Evolutionary conservation across 345 rosid species (phyloP).

Genomic region (Angophora floribunda): DNA sequence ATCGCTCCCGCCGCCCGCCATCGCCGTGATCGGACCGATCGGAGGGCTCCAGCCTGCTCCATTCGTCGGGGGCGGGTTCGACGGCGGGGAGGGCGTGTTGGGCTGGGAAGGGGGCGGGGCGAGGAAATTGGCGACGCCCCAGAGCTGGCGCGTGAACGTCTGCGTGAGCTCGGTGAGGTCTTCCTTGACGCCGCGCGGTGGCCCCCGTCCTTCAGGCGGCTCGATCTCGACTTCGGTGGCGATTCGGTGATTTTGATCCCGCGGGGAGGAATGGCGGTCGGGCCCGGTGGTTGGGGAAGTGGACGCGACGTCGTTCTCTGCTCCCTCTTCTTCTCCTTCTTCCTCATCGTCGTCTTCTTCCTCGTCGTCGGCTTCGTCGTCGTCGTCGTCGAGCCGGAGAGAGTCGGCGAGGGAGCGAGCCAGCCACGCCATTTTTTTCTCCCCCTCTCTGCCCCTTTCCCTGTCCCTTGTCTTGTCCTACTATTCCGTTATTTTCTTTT

Average conservation of each 20-base stretch:
- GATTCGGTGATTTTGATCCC: background rate
- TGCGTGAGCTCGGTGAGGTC: conserved; percentile 71
- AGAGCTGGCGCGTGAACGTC: conserved; percentile 63
- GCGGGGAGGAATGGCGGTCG: background rate
- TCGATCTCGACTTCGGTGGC: background rate
- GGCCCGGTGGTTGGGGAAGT: background rate
- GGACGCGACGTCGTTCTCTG: conserved; percentile 11
- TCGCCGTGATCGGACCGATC: conserved; percentile 31
- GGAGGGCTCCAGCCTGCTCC: conserved; percentile 22
- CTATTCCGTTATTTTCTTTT: background rate
- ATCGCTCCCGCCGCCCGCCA: conserved; percentile 15
- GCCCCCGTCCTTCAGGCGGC: conserved; percentile 24
- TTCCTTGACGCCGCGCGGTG: conserved; percentile 74
- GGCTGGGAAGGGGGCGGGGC: conserved; percentile 48
- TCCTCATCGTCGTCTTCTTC: background rate
- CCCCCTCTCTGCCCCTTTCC: too few relatives aligned
- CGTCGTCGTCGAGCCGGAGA: conserved; percentile 52
- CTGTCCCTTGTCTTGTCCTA: background rate
- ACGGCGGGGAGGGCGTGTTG: conserved; percentile 6
- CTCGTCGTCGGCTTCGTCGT: conserved; percentile 15
- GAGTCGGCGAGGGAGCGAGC: conserved; percentile 79
- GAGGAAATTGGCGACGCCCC: conserved; percentile 94
- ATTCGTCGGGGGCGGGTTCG: background rate
- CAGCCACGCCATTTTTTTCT: conserved; percentile 61
- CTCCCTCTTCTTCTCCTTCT: background rate